These are phyloP conservation scores for Collybiopsis confluens DNA, from an alignment of 768 basidiomycete genomes.

Conservation along the genomic window DNA sequence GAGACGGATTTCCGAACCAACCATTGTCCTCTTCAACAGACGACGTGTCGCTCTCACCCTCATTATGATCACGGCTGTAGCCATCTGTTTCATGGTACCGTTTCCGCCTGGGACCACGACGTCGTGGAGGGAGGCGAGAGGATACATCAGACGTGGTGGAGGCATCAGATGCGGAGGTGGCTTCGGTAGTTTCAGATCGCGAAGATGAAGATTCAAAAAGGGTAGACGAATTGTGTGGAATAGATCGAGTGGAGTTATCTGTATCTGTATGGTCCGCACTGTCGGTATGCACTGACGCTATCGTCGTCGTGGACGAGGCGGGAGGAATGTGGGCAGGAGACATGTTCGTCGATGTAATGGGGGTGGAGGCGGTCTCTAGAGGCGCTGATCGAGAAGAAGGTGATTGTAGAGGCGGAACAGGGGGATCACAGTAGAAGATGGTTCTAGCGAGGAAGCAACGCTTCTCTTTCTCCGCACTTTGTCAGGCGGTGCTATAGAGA, in stretches of 20 bases:
- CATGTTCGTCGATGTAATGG: background rate
- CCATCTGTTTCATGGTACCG: constrained; percentile 20
- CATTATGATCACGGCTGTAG: constrained; percentile 14
- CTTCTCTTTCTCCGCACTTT: constrained; percentile 3
- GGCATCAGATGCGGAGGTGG: constrained; percentile 1
- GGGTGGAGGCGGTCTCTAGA: background rate
- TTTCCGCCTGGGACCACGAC: background rate
- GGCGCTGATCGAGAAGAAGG: background rate
- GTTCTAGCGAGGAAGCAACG: background rate
- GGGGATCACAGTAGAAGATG: background rate
- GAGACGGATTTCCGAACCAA: background rate
- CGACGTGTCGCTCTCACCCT: background rate
- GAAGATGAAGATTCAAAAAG: background rate
- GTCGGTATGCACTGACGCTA: background rate
- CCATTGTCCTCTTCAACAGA: constrained; percentile 5
- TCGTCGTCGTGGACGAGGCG: background rate
- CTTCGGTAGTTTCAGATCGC: background rate
- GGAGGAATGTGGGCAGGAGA: background rate
- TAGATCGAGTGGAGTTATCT: too few species aligned
- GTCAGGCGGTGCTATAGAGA: background rate
- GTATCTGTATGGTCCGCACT: background rate
- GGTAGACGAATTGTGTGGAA: constrained; percentile 1
- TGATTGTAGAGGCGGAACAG: background rate
- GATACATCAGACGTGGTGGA: background rate
- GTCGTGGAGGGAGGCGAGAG: background rate